Percentiles rank a stretch among this genome's conserved stretches.
phyloP scores from a whole-genome alignment of 106 monocot genomes.

The Dioscorea zingiberensis region DNA sequence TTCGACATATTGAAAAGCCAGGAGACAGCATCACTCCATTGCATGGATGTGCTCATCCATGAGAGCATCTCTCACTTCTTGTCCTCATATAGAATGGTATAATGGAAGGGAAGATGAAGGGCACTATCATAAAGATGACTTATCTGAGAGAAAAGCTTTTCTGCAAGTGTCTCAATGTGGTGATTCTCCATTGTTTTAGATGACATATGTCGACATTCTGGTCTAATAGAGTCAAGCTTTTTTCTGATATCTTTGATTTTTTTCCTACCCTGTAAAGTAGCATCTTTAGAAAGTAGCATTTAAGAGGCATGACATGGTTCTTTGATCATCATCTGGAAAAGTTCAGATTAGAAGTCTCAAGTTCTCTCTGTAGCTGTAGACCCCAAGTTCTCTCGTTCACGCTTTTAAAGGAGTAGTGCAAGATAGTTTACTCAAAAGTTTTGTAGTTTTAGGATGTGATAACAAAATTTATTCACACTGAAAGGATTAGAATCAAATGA shows the following conservation, averaged over 20 bases:
- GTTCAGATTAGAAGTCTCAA: background rate
- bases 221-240: background rate
- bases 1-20: background rate
- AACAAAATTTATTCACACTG: too few relatives aligned
- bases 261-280: background rate
- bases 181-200: background rate
- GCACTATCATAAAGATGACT: background rate
- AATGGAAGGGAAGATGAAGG: too few relatives aligned
- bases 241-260: too few relatives aligned
- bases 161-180: background rate
- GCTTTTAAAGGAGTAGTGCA: too few relatives aligned
- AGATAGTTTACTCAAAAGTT: too few relatives aligned
- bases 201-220: background rate
- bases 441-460: too few relatives aligned
- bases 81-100: too few relatives aligned
- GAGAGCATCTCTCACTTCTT: too few relatives aligned
- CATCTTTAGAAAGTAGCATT: background rate
- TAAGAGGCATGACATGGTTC: background rate
- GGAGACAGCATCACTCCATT: too few relatives aligned
- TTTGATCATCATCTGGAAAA: background rate
- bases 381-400: background rate
- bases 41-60: too few relatives aligned
- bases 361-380: conserved; percentile 4
- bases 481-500: too few relatives aligned
- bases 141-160: background rate